Evolutionary conservation across 441 rosid species (phyloP).

Genomic region (Populus tomentosa): DNA sequence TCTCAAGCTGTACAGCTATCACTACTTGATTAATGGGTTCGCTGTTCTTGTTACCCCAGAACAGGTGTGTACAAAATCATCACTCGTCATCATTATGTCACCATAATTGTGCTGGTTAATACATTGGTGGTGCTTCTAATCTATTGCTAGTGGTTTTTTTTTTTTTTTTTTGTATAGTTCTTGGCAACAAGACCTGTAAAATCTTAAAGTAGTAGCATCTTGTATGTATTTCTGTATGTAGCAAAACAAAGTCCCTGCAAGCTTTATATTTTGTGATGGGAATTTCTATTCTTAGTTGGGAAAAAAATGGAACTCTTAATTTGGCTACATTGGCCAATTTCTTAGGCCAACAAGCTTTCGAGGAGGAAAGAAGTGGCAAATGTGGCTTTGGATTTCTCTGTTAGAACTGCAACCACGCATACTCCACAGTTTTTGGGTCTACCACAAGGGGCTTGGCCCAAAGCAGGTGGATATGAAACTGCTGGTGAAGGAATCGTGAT

Average conservation of each 20-base stretch:
- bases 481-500: slow-evolving; percentile 56
- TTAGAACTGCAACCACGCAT: slow-evolving; percentile 50
- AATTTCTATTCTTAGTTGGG: slow-evolving; percentile 3
- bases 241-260: background rate
- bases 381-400: slow-evolving; percentile 43
- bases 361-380: slow-evolving; percentile 51
- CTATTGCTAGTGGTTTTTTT: background rate
- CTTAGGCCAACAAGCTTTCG: slow-evolving; percentile 50
- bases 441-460: slow-evolving; percentile 40
- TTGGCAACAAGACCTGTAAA: background rate
- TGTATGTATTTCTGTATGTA: background rate
- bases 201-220: background rate
- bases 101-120: slow-evolving; percentile 29
- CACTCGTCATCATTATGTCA: slow-evolving; percentile 17
- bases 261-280: background rate
- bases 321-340: slow-evolving; percentile 10
- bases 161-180: background rate
- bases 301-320: background rate
- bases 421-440: slow-evolving; percentile 54
- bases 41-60: slow-evolving; percentile 43
- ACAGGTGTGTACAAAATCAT: slow-evolving; percentile 33
- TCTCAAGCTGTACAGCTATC: slow-evolving; percentile 57
- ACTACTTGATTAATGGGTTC: slow-evolving; percentile 55
- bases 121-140: slow-evolving; percentile 2
- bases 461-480: slow-evolving; percentile 38